Base-by-base conservation (phyloP, 2,329 filamentous ascomycete species). In the Shiraia bambusicola region DNA sequence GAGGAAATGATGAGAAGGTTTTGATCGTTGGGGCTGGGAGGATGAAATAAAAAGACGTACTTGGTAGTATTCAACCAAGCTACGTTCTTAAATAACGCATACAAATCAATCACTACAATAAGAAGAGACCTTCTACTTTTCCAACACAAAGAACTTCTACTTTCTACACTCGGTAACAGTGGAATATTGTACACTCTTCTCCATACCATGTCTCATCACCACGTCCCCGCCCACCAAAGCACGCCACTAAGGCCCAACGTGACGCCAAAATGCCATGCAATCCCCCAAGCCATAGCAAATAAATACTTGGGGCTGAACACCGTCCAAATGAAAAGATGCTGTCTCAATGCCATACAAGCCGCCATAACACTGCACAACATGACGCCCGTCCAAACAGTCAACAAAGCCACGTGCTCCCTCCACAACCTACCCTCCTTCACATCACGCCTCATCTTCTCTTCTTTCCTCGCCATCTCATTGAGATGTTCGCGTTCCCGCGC, bases 251-350 rank as follows among this genome's bases (percentile, higher is more conserved):
- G 33, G 74, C 54, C 60, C n/a, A 62, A 31, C 24, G 44, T 57
- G 28, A 65, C 52, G 8, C 79, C 63, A 47, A 91, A 65, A 78
- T 98, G 92, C 72, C 91, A 88, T 6, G 81, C 87, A 32, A 92
- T 62, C 49, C 80, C 83, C 94, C 93, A 98, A 11, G 86, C 89
- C 76, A 93, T 86, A 50, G 83, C 87, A 66, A 95, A 98, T 53
- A 98, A 72, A 67, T 91, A 97, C 69, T 97, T 98, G 0, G 93
- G 93, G 51, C 88, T 95, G 69, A 98, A 98, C 9, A 98, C 93
- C 1, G 92, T 97, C 93, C 93, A 98, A 48, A 98, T 91, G 65
- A 98, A 98, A 43, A 98, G 69, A 75, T 98, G 93, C 22, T 88
- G 89, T 53, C 92, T 76, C 62, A 98, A 69, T 6, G 80, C 76